A percentile compares a stretch with the other conserved stretches of the same genome.
Conservation (phyloP, 352 stramenopile genomes). For the Phytopythium delawarense region DNA sequence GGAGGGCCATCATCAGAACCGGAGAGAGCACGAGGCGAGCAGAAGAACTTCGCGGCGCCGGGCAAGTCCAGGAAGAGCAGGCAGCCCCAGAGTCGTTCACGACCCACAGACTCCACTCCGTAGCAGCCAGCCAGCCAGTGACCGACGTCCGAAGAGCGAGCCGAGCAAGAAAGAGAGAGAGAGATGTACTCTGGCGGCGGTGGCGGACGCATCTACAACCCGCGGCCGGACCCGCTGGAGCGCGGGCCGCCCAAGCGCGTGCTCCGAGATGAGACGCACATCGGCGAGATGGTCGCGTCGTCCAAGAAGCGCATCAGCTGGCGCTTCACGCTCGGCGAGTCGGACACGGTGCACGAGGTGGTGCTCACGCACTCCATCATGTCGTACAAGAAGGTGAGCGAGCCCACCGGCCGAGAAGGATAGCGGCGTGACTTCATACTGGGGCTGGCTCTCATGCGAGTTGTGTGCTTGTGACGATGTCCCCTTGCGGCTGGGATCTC, state of each 20-base stretch:
- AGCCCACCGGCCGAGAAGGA: not conserved
- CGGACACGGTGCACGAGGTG: constrained; percentile 67
- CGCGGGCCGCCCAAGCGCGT: constrained; percentile 66
- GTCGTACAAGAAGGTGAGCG: constrained; percentile 76
- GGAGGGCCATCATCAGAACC: too few species aligned
- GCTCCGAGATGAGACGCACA: constrained; percentile 66
- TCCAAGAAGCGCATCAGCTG: constrained; percentile 84
- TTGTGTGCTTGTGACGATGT: not conserved
- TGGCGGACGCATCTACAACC: constrained; percentile 65
- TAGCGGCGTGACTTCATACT: too few species aligned
- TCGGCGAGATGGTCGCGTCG: constrained; percentile 72
- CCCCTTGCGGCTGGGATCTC: not conserved
- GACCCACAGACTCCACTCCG: not conserved
- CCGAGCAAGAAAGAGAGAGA: not conserved
- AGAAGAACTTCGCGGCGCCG: too few species aligned
- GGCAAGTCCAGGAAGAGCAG: not conserved
- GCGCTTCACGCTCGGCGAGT: constrained; percentile 78
- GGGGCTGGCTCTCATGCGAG: not conserved
- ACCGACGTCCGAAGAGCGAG: not conserved
- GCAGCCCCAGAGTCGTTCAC: not conserved
- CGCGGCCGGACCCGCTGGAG: constrained; percentile 61
- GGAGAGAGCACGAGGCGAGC: too few species aligned
- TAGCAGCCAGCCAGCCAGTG: not conserved
- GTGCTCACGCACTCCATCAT: constrained; percentile 80
- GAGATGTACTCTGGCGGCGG: constrained; percentile 52